Conservation (phyloP, 192 early-diverging fungal species). For the Rhizophagus prolifer region DNA sequence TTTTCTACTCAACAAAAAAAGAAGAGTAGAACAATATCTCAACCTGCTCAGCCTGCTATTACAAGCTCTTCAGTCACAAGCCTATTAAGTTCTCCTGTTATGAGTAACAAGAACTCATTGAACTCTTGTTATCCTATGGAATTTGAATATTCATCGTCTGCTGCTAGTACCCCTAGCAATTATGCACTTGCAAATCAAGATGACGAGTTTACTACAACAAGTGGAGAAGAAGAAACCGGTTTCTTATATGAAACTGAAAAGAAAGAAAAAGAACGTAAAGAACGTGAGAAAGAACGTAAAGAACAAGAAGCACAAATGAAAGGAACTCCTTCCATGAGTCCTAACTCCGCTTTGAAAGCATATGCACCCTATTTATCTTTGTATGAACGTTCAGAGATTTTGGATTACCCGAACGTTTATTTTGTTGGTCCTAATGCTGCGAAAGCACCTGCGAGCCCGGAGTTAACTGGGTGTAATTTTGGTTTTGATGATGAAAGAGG, state of each 20-base stretch:
- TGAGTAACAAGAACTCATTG: background rate
- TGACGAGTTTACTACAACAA: background rate
- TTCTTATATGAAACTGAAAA: background rate
- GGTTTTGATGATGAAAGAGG: slow-evolving; percentile 91
- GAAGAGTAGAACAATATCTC: background rate
- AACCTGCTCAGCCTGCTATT: background rate
- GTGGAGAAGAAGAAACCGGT: background rate
- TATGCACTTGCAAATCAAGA: background rate
- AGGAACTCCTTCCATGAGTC: slow-evolving; percentile 46
- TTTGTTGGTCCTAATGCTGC: slow-evolving; percentile 78
- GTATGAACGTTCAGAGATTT: slow-evolving; percentile 88
- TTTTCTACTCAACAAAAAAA: background rate
- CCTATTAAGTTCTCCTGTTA: background rate
- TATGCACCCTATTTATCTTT: slow-evolving; percentile 74
- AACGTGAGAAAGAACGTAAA: background rate
- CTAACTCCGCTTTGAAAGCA: slow-evolving; percentile 61
- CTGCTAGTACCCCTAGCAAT: background rate
- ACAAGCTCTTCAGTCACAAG: background rate
- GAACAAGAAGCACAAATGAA: background rate
- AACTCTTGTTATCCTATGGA: background rate
- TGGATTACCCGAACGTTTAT: slow-evolving; percentile 79
- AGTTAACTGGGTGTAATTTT: slow-evolving; percentile 58
- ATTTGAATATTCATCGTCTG: background rate
- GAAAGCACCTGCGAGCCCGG: slow-evolving; percentile 60
- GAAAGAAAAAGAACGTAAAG: slow-evolving; percentile 11